Base-by-base conservation (phyloP, 164 flowering plant species). In the Chimonanthus praecox region DNA sequence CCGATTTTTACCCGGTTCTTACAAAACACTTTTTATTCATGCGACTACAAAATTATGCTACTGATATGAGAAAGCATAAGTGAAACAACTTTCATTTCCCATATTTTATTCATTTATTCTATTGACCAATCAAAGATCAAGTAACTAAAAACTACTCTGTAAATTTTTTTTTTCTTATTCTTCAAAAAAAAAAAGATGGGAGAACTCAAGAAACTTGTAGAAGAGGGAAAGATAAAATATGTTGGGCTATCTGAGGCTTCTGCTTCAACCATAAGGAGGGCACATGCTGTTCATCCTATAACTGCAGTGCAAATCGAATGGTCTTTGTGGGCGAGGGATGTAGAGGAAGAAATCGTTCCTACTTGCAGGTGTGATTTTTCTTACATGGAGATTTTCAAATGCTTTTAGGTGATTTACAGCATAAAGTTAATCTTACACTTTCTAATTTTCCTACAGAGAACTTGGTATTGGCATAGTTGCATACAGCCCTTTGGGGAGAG, bases 401-500 rank as follows among this genome's bases (percentile, higher is more conserved):
- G n/a, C 58, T 48, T 68, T 5, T 1, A 20, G 58, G 48, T 21
- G 16, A 7, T 7, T 60, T 8, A 44, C 4, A 7, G 13, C 33
- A 58, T 11, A 33, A 47, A 13, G 7, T 13, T 66, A n/a, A 68
- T 70, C n/a, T 66, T 16, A 58, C n/a, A 58, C n/a, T 47, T 72
- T 75, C n/a, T 51, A 50, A 72, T 7, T 67, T 21, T 6, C 64
- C 16, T 4, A 4, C 73, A 79, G 76, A 46, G 81, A 79, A 47
- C 81, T 79, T 58, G 92, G 90, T 11, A 87, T 87, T 49, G 90
- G 89, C 1, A 86, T 88, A 70, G 90, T 88, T 73, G 77, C 90
- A 8, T 88, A 84, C 67, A 81, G 88, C 69, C 92, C 89, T 64
- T 72, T 88, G 2, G 90, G 89, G 47, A 72, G 86, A 13, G 91